A percentile compares a stretch with the other conserved stretches of the same genome.
Conservation (phyloP, 768 basidiomycete genomes). For the Boletus subcaerulescens region DNA sequence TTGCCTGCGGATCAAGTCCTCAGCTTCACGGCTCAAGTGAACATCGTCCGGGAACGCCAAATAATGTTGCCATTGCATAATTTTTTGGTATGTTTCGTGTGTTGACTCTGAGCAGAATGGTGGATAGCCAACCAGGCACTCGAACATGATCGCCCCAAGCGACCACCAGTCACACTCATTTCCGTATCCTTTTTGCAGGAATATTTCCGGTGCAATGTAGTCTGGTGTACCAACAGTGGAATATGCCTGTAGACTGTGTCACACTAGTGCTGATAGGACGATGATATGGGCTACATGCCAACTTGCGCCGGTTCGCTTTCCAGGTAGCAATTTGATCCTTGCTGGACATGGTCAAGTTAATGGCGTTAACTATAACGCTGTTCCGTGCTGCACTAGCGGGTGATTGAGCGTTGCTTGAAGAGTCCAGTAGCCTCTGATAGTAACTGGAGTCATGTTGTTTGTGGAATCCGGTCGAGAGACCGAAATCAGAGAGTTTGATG, state of each 20-base stretch:
- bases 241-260: constrained; percentile 62
- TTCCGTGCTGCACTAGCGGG: constrained; percentile 62
- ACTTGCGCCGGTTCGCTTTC: constrained; percentile 96
- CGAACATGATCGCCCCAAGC: constrained; percentile 97
- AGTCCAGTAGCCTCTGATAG: constrained; percentile 85
- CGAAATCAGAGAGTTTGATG: constrained; percentile 97
- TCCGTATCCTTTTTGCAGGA: constrained; percentile 94
- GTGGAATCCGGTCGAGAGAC: constrained; percentile 98
- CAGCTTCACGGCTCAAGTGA: constrained; percentile 85
- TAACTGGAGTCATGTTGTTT: constrained; percentile 96
- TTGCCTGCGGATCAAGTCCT: constrained; percentile 83
- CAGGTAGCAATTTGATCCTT: constrained; percentile 96
- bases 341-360: constrained; percentile 91
- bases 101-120: constrained; percentile 96
- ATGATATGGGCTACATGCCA: constrained; percentile 49
- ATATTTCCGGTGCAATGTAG: constrained; percentile 96
- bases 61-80: constrained; percentile 89
- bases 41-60: constrained; percentile 93
- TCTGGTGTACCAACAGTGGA: constrained; percentile 98
- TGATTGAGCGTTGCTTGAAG: constrained; percentile 45
- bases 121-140: constrained; percentile 95
- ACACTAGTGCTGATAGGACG: not conserved
- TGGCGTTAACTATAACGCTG: constrained; percentile 96
- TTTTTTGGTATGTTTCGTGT: constrained; percentile 97
- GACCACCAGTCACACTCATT: constrained; percentile 99